These are phyloP conservation scores for Vigna unguiculata DNA, from an alignment of 306 rosid genomes.

Conservation along the genomic window DNA sequence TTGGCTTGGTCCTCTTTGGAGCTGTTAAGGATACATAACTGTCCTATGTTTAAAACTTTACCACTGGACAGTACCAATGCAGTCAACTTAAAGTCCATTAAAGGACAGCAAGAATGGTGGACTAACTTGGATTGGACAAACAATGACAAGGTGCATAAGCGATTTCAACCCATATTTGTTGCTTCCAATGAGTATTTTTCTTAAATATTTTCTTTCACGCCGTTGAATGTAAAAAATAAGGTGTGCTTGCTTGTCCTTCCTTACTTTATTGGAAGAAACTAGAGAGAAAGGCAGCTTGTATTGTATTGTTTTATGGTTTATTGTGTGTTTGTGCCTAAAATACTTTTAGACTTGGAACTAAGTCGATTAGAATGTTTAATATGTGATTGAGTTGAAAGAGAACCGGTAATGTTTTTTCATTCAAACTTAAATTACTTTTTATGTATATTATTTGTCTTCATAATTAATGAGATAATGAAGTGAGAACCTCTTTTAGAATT, in stretches of 20 bases:
- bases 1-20: conserved; percentile 41
- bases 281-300: background rate
- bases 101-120: conserved; percentile 43
- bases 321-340: background rate
- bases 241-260: background rate
- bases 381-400: background rate
- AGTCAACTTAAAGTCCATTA: conserved; percentile 25
- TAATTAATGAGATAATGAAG: background rate
- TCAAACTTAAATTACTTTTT: background rate
- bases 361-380: background rate
- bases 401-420: background rate
- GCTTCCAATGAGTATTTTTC: conserved; percentile 22
- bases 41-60: conserved; percentile 36
- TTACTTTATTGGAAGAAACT: conserved; percentile 1
- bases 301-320: background rate
- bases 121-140: conserved; percentile 35
- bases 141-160: background rate
- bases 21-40: conserved; percentile 12
- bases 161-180: conserved; percentile 17
- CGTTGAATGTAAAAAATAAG: background rate
- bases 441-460: background rate
- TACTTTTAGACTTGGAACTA: background rate
- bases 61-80: conserved; percentile 14
- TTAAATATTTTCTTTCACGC: conserved; percentile 1
- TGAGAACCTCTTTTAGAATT: background rate